Base-by-base conservation (phyloP, 2,329 filamentous ascomycete species). In the Monilinia fructicola region DNA sequence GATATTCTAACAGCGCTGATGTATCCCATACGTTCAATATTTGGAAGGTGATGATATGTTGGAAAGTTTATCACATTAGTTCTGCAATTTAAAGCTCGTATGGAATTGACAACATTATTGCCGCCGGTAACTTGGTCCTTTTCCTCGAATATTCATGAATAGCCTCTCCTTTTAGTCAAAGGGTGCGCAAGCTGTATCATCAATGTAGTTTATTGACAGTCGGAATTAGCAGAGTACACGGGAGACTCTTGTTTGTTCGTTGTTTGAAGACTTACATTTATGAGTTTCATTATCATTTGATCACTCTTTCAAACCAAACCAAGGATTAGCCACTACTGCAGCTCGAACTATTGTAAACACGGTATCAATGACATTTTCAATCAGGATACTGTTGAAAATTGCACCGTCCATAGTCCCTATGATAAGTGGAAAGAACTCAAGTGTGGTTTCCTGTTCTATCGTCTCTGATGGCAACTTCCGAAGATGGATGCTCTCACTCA, bases 1-100 rank as follows among this genome's bases (percentile, higher is more conserved):
- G 74, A 77, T 67, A 53, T 72, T 12, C 61, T 68, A 5, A 58
- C 56, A n/a, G 71, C 71, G 18, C 68, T 73, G 38, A 58, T 65
- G 14, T 71, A 74, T 67, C 69, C 74, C 26, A 38, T 65, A 35
- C 44, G 54, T 6, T 60, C 56, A 16, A 44, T 60, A 2, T 26
- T 46, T 0, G 31, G 55, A n/a, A 26, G 60, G 31, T 38, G 21
- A 65, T 31, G 23, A 52, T 10, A 26, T 21, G 11, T 59, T n/a
- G 31, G 7, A 12, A 7, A 9, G 18, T 38, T 28, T 6, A 11
- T 93, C 77, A 93, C 77, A 23, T n/a, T 31, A 46, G 23, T 14
- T 21, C 21, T 16, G 21, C 6, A n/a, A n/a, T 14, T 11, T 2
- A 14, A 44, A 12, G 4, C 14, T 46, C 2, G 28, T 6, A 31